A percentile compares a stretch with the other conserved stretches of the same genome.
phyloP scores from a whole-genome alignment of 768 basidiomycete species.

The Vararia minispora region DNA sequence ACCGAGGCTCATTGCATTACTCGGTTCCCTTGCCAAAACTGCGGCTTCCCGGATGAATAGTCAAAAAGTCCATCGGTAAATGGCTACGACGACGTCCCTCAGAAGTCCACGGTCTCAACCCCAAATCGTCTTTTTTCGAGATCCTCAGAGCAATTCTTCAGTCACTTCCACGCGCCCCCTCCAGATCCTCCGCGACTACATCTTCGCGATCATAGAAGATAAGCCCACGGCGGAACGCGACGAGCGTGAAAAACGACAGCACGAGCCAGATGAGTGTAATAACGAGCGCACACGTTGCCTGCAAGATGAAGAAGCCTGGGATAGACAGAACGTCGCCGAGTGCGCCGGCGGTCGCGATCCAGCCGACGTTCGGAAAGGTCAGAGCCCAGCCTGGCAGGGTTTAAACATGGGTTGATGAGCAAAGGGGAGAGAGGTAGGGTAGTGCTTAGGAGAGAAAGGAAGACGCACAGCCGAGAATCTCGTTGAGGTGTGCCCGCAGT shows the following conservation, averaged over 20 bases:
- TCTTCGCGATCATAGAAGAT: conserved; percentile 36
- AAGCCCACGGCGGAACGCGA: conserved; percentile 31
- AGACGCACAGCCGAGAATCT: conserved; percentile 34
- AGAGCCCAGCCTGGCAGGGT: conserved; percentile 28
- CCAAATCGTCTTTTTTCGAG: no score
- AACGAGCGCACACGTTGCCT: conserved; percentile 28
- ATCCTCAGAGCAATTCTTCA: no score
- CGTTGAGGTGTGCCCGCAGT: conserved; percentile 31
- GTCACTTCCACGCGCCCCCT: no score
- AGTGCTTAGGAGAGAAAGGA: no score
- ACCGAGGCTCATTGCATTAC: no score
- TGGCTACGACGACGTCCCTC: no score
- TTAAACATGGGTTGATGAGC: not conserved
- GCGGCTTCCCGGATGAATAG: no score
- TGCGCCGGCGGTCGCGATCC: conserved; percentile 31
- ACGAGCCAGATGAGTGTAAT: conserved; percentile 31
- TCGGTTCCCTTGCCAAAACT: no score
- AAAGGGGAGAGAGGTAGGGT: no score
- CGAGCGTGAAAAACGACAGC: conserved; percentile 28
- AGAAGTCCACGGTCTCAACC: no score
- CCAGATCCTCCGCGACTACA: conserved; percentile 33
- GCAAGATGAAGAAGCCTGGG: conserved; percentile 27
- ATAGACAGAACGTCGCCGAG: conserved; percentile 32
- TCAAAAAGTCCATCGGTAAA: no score
- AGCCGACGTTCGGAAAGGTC: conserved; percentile 38